Conservation (phyloP, 345 rosid genomes). For the Populus davidiana region DNA sequence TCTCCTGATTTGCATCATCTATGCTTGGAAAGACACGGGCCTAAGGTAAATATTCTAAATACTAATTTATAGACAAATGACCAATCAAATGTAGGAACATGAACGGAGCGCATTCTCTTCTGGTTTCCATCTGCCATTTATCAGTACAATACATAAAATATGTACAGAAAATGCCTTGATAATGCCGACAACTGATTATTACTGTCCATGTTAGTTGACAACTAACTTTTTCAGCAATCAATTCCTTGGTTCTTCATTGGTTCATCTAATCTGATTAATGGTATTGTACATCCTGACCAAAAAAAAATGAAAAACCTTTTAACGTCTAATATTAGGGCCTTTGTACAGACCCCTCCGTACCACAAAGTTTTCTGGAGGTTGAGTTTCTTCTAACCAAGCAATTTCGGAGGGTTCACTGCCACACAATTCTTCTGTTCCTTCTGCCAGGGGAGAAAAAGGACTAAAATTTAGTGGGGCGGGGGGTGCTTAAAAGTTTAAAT, state of each 20-base stretch:
- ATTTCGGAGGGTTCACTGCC: slow-evolving; percentile 50
- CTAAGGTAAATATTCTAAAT: background rate
- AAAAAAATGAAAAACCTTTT: slow-evolving; percentile 1
- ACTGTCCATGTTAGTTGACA: slow-evolving; percentile 16
- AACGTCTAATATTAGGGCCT: slow-evolving; percentile 70
- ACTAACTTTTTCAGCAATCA: slow-evolving; percentile 23
- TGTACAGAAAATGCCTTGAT: slow-evolving; percentile 16
- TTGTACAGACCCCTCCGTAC: slow-evolving; percentile 59
- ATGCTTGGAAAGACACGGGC: background rate
- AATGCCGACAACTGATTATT: slow-evolving; percentile 21
- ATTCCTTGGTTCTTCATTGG: slow-evolving; percentile 4
- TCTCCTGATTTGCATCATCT: too few species aligned
- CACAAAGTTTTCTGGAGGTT: slow-evolving; percentile 77
- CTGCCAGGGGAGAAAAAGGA: background rate
- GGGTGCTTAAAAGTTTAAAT: background rate
- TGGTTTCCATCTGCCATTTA: background rate
- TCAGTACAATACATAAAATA: background rate
- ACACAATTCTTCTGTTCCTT: slow-evolving; percentile 61
- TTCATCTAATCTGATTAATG: slow-evolving; percentile 14
- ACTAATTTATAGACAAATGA: too few species aligned
- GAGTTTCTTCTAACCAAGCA: slow-evolving; percentile 82
- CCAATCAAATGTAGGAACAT: too few species aligned
- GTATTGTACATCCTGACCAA: slow-evolving; percentile 3
- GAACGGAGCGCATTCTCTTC: background rate
- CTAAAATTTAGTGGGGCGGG: background rate